Evolutionary conservation across 768 basidiomycete species (phyloP).

Genomic region (Boletales sp.): DNA sequence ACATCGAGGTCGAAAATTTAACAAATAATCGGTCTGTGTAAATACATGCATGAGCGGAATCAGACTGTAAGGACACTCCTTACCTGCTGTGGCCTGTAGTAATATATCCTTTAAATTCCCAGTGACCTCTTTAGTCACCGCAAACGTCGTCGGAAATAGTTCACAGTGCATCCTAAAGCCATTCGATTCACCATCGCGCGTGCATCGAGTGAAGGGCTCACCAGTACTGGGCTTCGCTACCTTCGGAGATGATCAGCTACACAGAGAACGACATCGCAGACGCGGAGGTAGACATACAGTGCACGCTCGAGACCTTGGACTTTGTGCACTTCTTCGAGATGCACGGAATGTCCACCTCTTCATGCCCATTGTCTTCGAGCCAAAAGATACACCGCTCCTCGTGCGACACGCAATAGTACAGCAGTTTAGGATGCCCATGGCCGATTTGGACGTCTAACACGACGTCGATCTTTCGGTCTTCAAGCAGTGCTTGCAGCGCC

Average conservation of each 20-base stretch:
- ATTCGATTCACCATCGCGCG: not conserved
- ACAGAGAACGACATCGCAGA: not conserved
- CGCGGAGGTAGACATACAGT: conserved; percentile 18
- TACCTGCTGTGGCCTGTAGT: conserved; percentile 30
- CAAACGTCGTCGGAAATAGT: conserved; percentile 25
- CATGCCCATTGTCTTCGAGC: conserved; percentile 22
- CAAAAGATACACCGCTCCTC: conserved; percentile 27
- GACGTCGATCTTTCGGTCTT: conserved; percentile 11
- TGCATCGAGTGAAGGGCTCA: conserved; percentile 2
- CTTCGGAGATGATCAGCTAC: conserved; percentile 10
- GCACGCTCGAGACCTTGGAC: conserved; percentile 8
- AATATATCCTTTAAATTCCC: conserved; percentile 19
- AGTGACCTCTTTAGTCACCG: conserved; percentile 16
- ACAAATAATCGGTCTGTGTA: conserved; percentile 25
- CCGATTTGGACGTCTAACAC: conserved; percentile 13
- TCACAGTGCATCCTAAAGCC: conserved; percentile 30
- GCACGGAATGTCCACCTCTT: conserved; percentile 18
- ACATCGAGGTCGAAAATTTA: conserved; percentile 32
- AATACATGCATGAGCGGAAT: not conserved
- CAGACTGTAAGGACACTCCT: not conserved
- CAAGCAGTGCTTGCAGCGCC: conserved; percentile 4
- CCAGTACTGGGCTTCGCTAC: conserved; percentile 29
- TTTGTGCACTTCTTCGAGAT: conserved; percentile 16
- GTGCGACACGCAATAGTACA: conserved; percentile 30
- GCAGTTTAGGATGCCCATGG: not conserved